Conservation (phyloP, 2,329 filamentous ascomycete species). For the Aureobasidium melanogenum region DNA sequence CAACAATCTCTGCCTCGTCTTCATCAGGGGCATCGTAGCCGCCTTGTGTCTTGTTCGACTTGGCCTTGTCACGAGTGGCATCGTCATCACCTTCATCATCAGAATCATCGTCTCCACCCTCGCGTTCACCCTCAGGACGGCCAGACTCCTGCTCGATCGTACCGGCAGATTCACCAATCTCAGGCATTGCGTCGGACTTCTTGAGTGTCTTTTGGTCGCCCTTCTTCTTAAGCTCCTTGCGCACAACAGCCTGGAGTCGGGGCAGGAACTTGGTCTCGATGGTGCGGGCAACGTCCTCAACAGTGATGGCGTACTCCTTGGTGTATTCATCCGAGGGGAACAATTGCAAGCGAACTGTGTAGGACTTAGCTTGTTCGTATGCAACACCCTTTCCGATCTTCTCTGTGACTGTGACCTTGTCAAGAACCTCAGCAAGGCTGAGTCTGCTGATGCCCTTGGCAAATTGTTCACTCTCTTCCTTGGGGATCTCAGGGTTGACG, state of each 20-base stretch:
- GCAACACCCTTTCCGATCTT: constrained; percentile 62
- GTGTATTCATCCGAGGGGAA: constrained; percentile 79
- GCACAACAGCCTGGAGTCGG: constrained; percentile 59
- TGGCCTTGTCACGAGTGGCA: constrained; percentile 61
- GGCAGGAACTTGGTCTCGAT: constrained; percentile 75
- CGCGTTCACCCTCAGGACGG: constrained; percentile 37
- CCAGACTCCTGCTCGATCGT: constrained; percentile 42
- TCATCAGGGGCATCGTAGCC: constrained; percentile 89
- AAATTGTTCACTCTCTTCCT: constrained; percentile 65
- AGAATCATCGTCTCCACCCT: constrained; percentile 59
- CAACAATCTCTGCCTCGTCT: constrained; percentile 74
- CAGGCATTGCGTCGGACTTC: constrained; percentile 63
- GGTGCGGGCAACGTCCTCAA: constrained; percentile 66
- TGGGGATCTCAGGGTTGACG: constrained; percentile 61
- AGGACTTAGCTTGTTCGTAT: constrained; percentile 69
- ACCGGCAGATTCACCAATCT: constrained; percentile 59
- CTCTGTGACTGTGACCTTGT: constrained; percentile 74
- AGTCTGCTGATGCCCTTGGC: constrained; percentile 87
- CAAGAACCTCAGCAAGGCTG: constrained; percentile 72
- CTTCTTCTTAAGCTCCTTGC: constrained; percentile 73
- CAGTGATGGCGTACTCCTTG: constrained; percentile 73
- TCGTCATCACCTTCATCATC: constrained; percentile 47
- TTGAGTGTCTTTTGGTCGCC: constrained; percentile 48
- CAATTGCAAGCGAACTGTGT: constrained; percentile 71
- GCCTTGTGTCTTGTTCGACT: constrained; percentile 67